phyloP scores from a whole-genome alignment of 2,329 filamentous ascomycete genomes.

The Calonectria montana region DNA sequence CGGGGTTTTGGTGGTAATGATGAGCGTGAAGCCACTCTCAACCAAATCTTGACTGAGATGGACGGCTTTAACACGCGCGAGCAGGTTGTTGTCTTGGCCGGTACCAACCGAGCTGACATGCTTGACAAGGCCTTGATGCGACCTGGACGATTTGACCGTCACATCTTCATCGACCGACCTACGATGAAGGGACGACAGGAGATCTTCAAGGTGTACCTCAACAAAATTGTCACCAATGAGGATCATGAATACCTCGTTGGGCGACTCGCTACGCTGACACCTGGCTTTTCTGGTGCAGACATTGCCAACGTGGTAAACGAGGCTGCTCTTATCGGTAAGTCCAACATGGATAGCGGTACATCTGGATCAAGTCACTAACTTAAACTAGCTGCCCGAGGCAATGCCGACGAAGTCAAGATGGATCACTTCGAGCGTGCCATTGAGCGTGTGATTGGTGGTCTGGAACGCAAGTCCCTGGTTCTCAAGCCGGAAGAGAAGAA shows the following conservation, averaged over 20 bases:
- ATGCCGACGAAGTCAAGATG: constrained; percentile 86
- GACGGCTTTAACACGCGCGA: constrained; percentile 98
- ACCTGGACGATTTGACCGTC: constrained; percentile 95
- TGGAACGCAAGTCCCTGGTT: constrained; percentile 97
- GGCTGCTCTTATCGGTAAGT: constrained; percentile 91
- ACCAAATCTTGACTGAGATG: constrained; percentile 99
- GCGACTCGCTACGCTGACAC: constrained; percentile 89
- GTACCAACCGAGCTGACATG: constrained; percentile 95
- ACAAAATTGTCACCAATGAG: constrained; percentile 94
- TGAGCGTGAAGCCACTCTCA: constrained; percentile 95
- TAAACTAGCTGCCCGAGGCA: constrained; percentile 79
- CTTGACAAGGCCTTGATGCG: constrained; percentile 96
- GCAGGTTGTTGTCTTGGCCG: constrained; percentile 95
- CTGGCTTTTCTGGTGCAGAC: constrained; percentile 96
- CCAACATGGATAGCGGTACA: neutral
- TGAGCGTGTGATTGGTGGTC: constrained; percentile 93
- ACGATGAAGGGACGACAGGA: constrained; percentile 97
- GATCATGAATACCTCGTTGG: constrained; percentile 90
- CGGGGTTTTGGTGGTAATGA: constrained; percentile 86
- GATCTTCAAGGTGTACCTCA: constrained; percentile 94
- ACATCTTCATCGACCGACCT: constrained; percentile 93
- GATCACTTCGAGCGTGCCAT: constrained; percentile 97
- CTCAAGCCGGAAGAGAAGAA: constrained; percentile 94
- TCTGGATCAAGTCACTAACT: constrained; percentile 25
- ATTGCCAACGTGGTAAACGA: constrained; percentile 99